Evolutionary conservation across 345 rosid species (phyloP).

Genomic region (Kandelia obovata): DNA sequence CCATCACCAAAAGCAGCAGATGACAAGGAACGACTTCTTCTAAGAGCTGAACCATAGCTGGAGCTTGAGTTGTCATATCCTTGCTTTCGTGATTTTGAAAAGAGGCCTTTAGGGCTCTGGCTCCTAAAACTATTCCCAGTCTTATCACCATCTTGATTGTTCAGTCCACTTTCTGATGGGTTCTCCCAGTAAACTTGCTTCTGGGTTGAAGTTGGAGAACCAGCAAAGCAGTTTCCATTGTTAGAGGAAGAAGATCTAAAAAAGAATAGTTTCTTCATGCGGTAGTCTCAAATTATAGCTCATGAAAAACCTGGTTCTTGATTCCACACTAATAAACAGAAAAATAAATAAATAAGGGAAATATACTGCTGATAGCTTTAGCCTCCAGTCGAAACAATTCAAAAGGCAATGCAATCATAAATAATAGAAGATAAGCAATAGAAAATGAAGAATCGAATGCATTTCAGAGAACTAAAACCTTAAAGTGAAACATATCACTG

Average conservation of each 20-base stretch:
- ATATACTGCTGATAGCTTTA: neutral
- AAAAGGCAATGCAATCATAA: too few relatives aligned
- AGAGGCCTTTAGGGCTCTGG: conserved; percentile 35
- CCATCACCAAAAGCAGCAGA: conserved; percentile 55
- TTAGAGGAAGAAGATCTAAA: conserved; percentile 59
- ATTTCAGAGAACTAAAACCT: neutral
- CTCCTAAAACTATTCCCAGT: conserved; percentile 30
- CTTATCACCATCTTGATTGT: conserved; percentile 35
- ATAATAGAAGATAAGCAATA: too few relatives aligned
- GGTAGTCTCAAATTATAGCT: conserved; percentile 11
- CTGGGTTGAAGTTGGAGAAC: conserved; percentile 39
- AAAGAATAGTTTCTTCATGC: conserved; percentile 88
- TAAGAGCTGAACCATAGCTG: conserved; percentile 40
- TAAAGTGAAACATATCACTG: too few relatives aligned
- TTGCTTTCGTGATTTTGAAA: conserved; percentile 49
- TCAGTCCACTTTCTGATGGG: conserved; percentile 31
- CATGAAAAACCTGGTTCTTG: conserved; percentile 17
- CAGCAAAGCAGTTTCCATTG: conserved; percentile 29
- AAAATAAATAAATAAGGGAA: neutral
- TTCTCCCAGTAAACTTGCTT: conserved; percentile 44
- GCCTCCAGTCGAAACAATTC: too few relatives aligned
- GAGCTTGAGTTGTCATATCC: conserved; percentile 40
- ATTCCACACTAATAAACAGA: neutral
- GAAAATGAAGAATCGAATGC: too few relatives aligned
- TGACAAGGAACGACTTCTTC: conserved; percentile 79